Evolutionary conservation across 2,329 filamentous ascomycete species (phyloP).

Genomic region (Sclerotinia glacialis): DNA sequence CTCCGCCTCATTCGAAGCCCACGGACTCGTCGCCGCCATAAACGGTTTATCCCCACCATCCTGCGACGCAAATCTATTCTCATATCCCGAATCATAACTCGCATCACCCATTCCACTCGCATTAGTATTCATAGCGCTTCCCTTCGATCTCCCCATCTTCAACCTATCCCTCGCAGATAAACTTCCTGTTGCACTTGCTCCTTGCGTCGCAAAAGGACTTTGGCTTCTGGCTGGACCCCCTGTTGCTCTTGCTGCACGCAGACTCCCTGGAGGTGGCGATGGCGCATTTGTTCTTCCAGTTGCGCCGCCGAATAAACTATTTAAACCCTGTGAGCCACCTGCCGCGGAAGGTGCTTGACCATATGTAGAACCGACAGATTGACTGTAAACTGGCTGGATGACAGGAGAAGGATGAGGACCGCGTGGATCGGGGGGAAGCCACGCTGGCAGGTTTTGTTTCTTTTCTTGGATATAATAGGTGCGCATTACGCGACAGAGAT

Average conservation of each 20-base stretch:
- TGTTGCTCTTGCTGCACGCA: neutral
- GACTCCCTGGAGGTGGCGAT: constrained; percentile 21
- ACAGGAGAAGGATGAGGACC: constrained; percentile 46
- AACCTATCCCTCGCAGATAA: constrained; percentile 70
- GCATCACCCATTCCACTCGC: constrained; percentile 19
- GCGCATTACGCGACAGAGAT: constrained; percentile 89
- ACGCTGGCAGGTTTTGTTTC: constrained; percentile 73
- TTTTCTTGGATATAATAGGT: constrained; percentile 85
- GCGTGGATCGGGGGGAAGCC: constrained; percentile 90
- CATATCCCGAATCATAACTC: constrained; percentile 25
- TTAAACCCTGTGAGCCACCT: constrained; percentile 42
- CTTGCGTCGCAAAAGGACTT: neutral
- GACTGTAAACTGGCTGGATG: constrained; percentile 52
- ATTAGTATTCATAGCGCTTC: constrained; percentile 32
- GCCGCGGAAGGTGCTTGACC: constrained; percentile 42
- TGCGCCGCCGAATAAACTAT: constrained; percentile 42
- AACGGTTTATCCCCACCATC: constrained; percentile 43
- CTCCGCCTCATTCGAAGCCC: constrained; percentile 46
- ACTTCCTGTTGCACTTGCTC: neutral
- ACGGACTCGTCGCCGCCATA: constrained; percentile 49
- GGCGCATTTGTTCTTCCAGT: constrained; percentile 31
- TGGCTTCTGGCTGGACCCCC: neutral
- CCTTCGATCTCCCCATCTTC: constrained; percentile 65
- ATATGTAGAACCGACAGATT: constrained; percentile 52
- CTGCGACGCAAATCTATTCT: constrained; percentile 29